Evolutionary conservation across 257 asterid species (phyloP), one percentile per base, ranked within the genome.

Genomic region (Rhazya stricta): DNA sequence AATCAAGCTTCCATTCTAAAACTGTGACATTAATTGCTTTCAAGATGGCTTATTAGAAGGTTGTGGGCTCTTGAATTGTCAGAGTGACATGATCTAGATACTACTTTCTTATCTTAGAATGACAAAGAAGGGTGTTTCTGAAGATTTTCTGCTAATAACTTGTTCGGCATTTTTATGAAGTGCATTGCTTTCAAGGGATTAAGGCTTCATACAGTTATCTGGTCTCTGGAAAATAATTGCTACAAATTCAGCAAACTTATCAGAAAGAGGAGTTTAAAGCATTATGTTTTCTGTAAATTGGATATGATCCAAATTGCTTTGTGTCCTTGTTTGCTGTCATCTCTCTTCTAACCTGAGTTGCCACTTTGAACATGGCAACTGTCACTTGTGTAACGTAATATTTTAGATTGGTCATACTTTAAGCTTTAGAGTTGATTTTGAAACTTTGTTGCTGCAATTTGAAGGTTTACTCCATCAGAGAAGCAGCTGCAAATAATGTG

Each of bases 381-480:
- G 29, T 16, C 27, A 34, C 0, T 37, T 3, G 32, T 41, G 1
- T 0, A 37, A 37, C 2, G 23, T 39, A 8, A 9, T 66, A 23
- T 50, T 66, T 66, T 21, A 21, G 30, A 66, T 66, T 23, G 30
- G 43, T 7, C 43, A 37, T 36, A 37, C 48, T 21, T 19, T 21
- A 37, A 34, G 71, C 25, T 37, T 66, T 23, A 10, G 71, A 65
- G 45, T n/a, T 37, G 4, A 34, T 60, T 45, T 13, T 74, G 61
- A 45, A 66, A 66, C 25, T 48, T 32, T 8, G 23, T 43, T 74
- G 32, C 18, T n/a, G 66, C 15, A 21, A 39, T 3, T 77, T 84
- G 73, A 79, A 91, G 97, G 97, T 91, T 71, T 89, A 88, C 76
- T 88, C 96, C 25, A 91, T 91, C 79, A 85, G 97, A 80, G 97